Base-by-base conservation (phyloP, 2,329 filamentous ascomycete species). In the Claviceps sp. region DNA sequence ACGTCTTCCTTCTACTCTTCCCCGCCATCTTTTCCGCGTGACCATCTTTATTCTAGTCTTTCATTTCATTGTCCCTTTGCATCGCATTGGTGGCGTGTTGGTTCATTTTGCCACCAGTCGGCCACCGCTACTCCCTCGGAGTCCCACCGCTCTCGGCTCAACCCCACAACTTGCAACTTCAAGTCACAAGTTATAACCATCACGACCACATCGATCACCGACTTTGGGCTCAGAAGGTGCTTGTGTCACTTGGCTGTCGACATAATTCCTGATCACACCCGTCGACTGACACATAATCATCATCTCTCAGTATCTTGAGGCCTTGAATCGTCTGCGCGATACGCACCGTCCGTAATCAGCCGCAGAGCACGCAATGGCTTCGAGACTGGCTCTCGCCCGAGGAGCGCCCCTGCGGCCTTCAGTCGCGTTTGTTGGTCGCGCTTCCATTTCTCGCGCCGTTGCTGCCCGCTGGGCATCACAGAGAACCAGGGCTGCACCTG, bases 311-410 rank as follows among this genome's bases (percentile, higher is more conserved):
- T n/a, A 34, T 34, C 5, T 1, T 7, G 26, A 36, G 44, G 44
- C 24, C 44, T 26, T 14, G 44, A 18, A n/a, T 22, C 20, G 43
- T 24, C 43, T 45, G 24, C 43, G 22, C 16, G 22, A 45, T 14
- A 16, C 43, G 49, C 34, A 30, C 16, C 20, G 49, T 20, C 49
- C 11, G 34, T 5, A 38, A 26, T 34, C 22, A 9, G 16, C 13
- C 34, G 43, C 34, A 41, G 36, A 9, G 45, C 44, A 5, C 5
- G 44, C 54, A 53, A 64, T 64, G 62, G 61, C 61, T 46, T 63
- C 59, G 45, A 56, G 60, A 55, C 55, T 62, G 53, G 55, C 56
- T 52, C 50, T 63, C 42, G 42, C 56, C 24, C 60, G 60, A 47
- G 58, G 56, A 44, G 56, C 55, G 47, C 51, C 56, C 47, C 54